Percentiles rank a stretch among this genome's conserved stretches.
Evolutionary conservation across 345 rosid genomes (phyloP).

Genomic region (Stellera chamaejasme): DNA sequence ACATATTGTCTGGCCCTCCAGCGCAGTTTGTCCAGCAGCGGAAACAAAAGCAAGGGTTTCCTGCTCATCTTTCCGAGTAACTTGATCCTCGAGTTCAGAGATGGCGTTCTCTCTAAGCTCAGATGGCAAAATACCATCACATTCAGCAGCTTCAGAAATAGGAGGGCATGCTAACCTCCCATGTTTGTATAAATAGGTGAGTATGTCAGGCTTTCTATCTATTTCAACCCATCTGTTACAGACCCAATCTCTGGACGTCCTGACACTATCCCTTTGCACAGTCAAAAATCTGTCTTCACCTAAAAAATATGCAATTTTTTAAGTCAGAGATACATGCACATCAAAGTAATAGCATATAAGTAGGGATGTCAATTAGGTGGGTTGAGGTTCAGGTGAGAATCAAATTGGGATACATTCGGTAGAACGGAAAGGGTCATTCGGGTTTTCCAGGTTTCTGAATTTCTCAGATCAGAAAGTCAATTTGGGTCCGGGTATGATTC

Average conservation of each 20-base stretch:
- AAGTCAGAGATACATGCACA: neutral
- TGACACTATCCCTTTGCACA: constrained; percentile 18
- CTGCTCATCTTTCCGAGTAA: constrained; percentile 10
- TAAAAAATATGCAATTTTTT: constrained; percentile 8
- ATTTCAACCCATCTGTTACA: constrained; percentile 34
- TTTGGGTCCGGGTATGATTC: too few species aligned
- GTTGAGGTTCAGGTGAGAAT: too few species aligned
- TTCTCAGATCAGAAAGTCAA: too few species aligned
- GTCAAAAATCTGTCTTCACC: constrained; percentile 27
- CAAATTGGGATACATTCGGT: too few species aligned
- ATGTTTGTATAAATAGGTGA: constrained; percentile 14
- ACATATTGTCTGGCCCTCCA: neutral
- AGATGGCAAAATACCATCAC: constrained; percentile 2
- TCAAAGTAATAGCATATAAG: too few species aligned
- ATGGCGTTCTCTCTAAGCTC: constrained; percentile 7
- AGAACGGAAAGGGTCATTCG: too few species aligned
- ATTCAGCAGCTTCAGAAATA: constrained; percentile 1
- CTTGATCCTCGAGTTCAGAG: constrained; percentile 5
- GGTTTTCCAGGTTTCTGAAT: too few species aligned
- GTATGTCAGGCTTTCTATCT: constrained; percentile 22
- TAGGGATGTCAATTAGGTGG: too few species aligned
- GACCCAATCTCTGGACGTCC: constrained; percentile 41
- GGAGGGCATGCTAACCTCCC: neutral
- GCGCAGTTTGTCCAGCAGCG: neutral
- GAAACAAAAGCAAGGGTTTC: neutral